These are phyloP conservation scores for Clarkia xantiana DNA, from an alignment of 345 rosid species.

Conservation along the genomic window DNA sequence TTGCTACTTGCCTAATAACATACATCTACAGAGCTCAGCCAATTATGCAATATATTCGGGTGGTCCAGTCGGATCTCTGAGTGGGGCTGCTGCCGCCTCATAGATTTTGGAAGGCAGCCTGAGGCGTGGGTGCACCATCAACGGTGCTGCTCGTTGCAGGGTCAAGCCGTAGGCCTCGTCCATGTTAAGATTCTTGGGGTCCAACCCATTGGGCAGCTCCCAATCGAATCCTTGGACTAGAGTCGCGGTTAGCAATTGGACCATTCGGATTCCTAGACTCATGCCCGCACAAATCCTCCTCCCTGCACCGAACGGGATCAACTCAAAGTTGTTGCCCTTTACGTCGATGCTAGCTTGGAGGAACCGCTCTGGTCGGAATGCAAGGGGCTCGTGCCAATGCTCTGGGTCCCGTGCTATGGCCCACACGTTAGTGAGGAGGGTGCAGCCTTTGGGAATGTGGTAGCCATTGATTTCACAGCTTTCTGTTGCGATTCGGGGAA, in stretches of 20 bases:
- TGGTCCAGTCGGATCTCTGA: too few species aligned
- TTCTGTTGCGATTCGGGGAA: constrained; percentile 25
- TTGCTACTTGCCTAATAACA: too few species aligned
- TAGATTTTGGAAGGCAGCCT: too few species aligned
- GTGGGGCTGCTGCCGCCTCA: too few species aligned
- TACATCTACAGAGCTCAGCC: too few species aligned
- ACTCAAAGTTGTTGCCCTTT: constrained; percentile 33
- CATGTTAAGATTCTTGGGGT: constrained; percentile 22
- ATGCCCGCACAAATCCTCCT: constrained; percentile 43
- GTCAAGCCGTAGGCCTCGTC: constrained; percentile 44
- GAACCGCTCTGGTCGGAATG: constrained; percentile 34
- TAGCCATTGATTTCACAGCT: constrained; percentile 33
- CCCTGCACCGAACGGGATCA: constrained; percentile 49
- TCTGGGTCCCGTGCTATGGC: constrained; percentile 45
- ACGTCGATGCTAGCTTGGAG: constrained; percentile 22
- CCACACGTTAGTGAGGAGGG: constrained; percentile 45
- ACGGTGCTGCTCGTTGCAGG: constrained; percentile 1
- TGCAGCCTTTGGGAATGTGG: constrained; percentile 27
- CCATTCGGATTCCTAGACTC: constrained; percentile 38
- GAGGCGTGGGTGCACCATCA: too few species aligned
- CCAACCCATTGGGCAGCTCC: constrained; percentile 20
- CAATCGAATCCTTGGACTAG: constrained; percentile 46
- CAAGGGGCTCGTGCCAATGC: constrained; percentile 33
- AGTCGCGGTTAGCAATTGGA: constrained; percentile 36
- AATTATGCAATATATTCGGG: too few species aligned